Conservation (phyloP, 2,329 filamentous ascomycete species). For the Colletotrichum salicis region DNA sequence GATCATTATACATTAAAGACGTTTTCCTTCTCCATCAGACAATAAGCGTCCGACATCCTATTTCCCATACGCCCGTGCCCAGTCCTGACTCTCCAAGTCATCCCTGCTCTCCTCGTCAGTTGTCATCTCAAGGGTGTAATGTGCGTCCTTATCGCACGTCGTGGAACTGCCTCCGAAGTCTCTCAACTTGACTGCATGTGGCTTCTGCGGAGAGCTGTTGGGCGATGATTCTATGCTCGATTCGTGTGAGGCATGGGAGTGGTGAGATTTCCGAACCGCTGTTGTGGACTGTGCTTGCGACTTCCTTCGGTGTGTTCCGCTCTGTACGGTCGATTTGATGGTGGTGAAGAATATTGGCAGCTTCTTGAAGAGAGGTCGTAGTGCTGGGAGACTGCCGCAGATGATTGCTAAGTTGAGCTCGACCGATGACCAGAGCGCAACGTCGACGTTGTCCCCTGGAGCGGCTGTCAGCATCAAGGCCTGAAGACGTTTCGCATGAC, state of each 20-base stretch:
- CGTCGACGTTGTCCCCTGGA: slow-evolving; percentile 42
- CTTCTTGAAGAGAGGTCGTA: slow-evolving; percentile 47
- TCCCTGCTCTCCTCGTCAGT: neutral
- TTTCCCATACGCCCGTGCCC: neutral
- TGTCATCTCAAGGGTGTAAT: neutral
- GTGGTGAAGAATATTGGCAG: neutral
- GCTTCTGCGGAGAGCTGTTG: neutral
- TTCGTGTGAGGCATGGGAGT: neutral
- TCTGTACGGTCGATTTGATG: neutral
- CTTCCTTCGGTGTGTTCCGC: too few relatives aligned
- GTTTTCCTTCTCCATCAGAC: neutral
- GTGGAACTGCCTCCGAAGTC: neutral
- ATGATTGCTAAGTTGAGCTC: slow-evolving; percentile 50
- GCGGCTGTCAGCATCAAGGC: neutral
- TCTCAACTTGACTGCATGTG: neutral
- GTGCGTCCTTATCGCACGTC: neutral
- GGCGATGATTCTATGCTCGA: neutral
- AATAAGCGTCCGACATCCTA: too few relatives aligned
- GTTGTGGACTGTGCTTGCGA: neutral
- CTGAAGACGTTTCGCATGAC: too few relatives aligned
- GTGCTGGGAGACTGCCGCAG: slow-evolving; percentile 54
- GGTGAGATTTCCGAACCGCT: neutral
- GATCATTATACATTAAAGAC: neutral
- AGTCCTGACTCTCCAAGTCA: neutral
- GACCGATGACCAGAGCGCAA: slow-evolving; percentile 46